Evolutionary conservation across 805 yeast genomes (phyloP).

Genomic region (Lachancea meyersii): DNA sequence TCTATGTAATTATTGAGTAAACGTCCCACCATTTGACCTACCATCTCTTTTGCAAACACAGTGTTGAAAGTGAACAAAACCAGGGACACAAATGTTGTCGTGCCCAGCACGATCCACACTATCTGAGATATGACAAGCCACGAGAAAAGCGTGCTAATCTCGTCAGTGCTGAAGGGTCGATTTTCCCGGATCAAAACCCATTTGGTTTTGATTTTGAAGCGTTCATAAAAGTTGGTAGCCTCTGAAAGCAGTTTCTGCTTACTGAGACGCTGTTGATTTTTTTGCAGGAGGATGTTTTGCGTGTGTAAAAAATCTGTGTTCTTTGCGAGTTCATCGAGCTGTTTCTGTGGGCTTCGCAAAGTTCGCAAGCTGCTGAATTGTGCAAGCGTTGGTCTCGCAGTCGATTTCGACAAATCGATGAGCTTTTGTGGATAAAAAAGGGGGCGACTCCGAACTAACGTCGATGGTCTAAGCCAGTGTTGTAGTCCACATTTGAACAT

Average conservation of each 20-base stretch:
- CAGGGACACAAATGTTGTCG: constrained; percentile 85
- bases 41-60: constrained; percentile 79
- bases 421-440: not conserved
- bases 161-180: constrained; percentile 85
- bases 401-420: not conserved
- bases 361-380: not conserved
- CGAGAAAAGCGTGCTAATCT: constrained; percentile 77
- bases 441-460: not conserved
- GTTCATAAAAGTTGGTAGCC: constrained; percentile 39
- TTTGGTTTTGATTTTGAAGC: constrained; percentile 50
- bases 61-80: constrained; percentile 70
- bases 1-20: constrained; percentile 65
- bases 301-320: constrained; percentile 22
- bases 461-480: not conserved
- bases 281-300: constrained; percentile 19
- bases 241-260: constrained; percentile 37
- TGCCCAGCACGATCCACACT: constrained; percentile 69
- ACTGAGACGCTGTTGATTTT: constrained; percentile 21
- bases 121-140: constrained; percentile 88
- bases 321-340: constrained; percentile 17
- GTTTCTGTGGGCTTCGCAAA: constrained; percentile 2
- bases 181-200: constrained; percentile 74
- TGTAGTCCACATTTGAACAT: not conserved
- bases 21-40: constrained; percentile 76
- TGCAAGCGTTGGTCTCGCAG: not conserved